Percentiles rank a stretch among this genome's conserved stretches.
Evolutionary conservation across 2,329 filamentous ascomycete species (phyloP).

Genomic region (Geosmithia flava): DNA sequence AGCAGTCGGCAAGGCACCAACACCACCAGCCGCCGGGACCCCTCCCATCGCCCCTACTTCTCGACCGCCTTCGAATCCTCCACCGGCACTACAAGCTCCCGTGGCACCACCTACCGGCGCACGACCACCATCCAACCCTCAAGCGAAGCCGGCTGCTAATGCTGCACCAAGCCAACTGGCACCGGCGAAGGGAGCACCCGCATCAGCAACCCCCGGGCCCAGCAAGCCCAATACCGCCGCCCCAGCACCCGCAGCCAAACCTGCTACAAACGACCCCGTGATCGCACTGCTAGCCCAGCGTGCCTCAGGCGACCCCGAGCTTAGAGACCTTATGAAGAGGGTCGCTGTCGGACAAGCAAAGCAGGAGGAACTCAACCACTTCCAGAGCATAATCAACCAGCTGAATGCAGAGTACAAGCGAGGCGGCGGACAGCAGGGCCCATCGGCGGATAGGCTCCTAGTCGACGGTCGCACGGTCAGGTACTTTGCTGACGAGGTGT

Average conservation of each 20-base stretch:
- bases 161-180: constrained; percentile 2
- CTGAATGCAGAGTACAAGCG: constrained; percentile 50
- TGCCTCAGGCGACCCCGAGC: constrained; percentile 58
- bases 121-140: background rate
- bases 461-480: constrained; percentile 44
- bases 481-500: constrained; percentile 47
- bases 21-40: background rate
- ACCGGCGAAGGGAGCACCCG: background rate
- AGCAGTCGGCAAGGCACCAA: background rate
- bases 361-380: constrained; percentile 58
- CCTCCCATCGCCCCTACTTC: constrained; percentile 1
- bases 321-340: constrained; percentile 72
- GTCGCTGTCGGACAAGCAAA: constrained; percentile 66
- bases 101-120: background rate
- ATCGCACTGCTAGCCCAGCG: constrained; percentile 68
- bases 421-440: constrained; percentile 35
- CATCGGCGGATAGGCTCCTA: constrained; percentile 40
- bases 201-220: background rate
- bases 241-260: constrained; percentile 7
- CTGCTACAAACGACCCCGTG: constrained; percentile 52
- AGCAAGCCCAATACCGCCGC: constrained; percentile 2
- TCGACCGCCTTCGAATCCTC: background rate
- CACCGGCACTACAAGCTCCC: background rate
- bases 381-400: constrained; percentile 72
- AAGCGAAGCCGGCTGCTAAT: constrained; percentile 1